Conservation (phyloP, 208 protist genomes). For the Acanthamoeba lenticulata region DNA sequence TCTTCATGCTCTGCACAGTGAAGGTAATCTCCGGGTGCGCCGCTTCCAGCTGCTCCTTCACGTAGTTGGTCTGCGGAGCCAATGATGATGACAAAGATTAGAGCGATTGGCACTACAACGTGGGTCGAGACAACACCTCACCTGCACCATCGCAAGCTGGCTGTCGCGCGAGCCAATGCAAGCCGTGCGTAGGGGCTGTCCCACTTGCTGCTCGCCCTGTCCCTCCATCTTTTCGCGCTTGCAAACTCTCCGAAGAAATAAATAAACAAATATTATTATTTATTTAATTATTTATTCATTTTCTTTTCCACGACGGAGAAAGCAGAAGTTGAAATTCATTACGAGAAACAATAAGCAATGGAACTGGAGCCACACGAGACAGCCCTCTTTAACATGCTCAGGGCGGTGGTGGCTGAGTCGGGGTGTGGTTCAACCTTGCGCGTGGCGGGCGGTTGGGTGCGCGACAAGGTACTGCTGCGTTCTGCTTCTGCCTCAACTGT, state of each 20-base stretch:
- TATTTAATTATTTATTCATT: no score
- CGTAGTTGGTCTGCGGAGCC: slow-evolving; percentile 19
- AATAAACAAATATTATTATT: background rate
- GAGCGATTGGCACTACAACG: background rate
- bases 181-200: background rate
- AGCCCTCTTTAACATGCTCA: background rate
- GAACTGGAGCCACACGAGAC: background rate
- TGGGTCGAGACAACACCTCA: no score
- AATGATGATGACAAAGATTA: background rate
- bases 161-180: slow-evolving; percentile 56
- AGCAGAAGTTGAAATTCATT: background rate
- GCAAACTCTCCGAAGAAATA: no score
- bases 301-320: background rate
- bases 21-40: slow-evolving; percentile 5
- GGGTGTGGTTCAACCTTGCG: slow-evolving; percentile 69
- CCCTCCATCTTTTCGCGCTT: background rate
- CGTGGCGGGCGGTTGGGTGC: slow-evolving; percentile 97
- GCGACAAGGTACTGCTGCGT: slow-evolving; percentile 90
- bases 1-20: slow-evolving; percentile 41
- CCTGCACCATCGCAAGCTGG: slow-evolving; percentile 53
- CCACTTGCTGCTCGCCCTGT: background rate
- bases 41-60: slow-evolving; percentile 33
- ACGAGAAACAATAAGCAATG: background rate
- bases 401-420: background rate
- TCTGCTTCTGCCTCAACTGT: background rate